These are phyloP conservation scores for Ocimum tenuiflorum DNA, from an alignment of 257 asterid species.

Conservation along the genomic window DNA sequence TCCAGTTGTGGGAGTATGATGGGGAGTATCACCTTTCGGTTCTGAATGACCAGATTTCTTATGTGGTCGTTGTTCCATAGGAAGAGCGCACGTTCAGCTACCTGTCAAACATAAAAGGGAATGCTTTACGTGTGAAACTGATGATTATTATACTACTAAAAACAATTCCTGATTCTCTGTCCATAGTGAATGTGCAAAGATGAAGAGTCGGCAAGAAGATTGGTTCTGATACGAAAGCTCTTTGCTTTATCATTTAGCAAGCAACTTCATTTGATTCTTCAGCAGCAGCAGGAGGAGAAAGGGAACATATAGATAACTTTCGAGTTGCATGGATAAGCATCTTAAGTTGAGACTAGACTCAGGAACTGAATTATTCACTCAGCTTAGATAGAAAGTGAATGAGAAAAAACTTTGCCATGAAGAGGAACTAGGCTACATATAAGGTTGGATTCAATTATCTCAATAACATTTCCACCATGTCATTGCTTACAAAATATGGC, in stretches of 20 bases:
- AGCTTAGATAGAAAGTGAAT: neutral
- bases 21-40: conserved; percentile 44
- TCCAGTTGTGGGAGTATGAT: conserved; percentile 45
- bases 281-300: no score
- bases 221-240: neutral
- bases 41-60: conserved; percentile 36
- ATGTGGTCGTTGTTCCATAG: conserved; percentile 61
- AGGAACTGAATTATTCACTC: neutral
- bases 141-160: neutral
- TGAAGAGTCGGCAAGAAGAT: neutral
- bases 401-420: neutral
- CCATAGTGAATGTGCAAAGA: neutral
- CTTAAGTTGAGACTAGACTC: neutral
- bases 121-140: neutral
- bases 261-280: neutral
- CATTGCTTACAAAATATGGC: neutral
- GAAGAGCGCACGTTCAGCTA: conserved; percentile 61
- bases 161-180: neutral
- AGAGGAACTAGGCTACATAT: neutral
- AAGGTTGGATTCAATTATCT: neutral
- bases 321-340: neutral
- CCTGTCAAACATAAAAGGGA: conserved; percentile 31
- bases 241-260: neutral
- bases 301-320: neutral
- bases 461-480: neutral